Evolutionary conservation across 2,329 filamentous ascomycete genomes (phyloP), one percentile per base, ranked within the genome.

Genomic region (Lanzia echinophila): DNA sequence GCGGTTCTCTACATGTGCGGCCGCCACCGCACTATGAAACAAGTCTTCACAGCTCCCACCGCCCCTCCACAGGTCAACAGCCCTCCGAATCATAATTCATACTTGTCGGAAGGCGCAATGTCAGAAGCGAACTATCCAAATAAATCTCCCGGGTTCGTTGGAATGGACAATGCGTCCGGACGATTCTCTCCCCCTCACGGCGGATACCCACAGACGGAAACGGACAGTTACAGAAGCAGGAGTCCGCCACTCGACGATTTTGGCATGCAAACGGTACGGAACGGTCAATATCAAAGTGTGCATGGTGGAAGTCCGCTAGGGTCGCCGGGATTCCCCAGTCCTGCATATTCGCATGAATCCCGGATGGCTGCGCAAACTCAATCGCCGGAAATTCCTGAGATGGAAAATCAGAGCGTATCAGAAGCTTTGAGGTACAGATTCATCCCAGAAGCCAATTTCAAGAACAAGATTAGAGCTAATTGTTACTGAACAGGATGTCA

Each of bases 1-100:
- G 70, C 68, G 17, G 72, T 76, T 64, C 58, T 78, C 50, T 79
- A 76, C 63, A 63, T 74, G 39, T 74, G 71, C 67, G 74, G 74
- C 20, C 65, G 62, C 6, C 57, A 61, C 31, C 53, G 54, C 28
- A 55, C 53, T 36, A 36, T 58, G 32, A 53, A 53, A 45, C 36
- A 60, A 34, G 47, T 57, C 13, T 13, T 58, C 10, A 49, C 49
- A 11, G 41, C 47, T 12, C 22, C 51, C n/a, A 32, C 51, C 13
- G 33, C 44, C 32, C 20, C 33, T 7, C 17, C 24, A 34, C 43
- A 12, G 28, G 22, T 17, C 12, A 54, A 56, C 36, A 43, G 34
- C 4, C 31, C 38, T 3, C 17, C 19, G 6, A 43, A 44, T 17
- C 57, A 60, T 13, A 58, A 58, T n/a, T 60, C 61, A 10, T 65